Evolutionary conservation across 1,284 basidiomycete genomes (phyloP), one percentile per base, ranked within the genome.

Genomic region (Earliella scabrosa): DNA sequence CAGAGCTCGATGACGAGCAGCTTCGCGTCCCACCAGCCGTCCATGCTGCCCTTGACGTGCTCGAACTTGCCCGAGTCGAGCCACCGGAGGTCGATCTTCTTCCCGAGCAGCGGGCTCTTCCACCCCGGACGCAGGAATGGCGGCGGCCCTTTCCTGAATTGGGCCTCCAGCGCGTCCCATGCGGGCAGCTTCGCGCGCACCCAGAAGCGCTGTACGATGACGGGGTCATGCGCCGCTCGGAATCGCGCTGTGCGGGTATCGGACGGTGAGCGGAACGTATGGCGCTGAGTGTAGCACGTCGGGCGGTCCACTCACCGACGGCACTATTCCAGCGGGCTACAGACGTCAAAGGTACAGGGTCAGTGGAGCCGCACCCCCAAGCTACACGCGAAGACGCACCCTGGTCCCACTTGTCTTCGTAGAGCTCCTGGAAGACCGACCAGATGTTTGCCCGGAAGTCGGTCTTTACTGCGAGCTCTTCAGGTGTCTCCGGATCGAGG

Each of bases 321-420:
- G 69, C 65, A 18, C 59, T 52, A 38, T 68, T 64, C 69, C 69
- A 72, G 45, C 64, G 66, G 6, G 48, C 70, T 71, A 49, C 21
- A 24, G 13, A 31, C 18, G 38, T 31, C 39, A 41, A 13, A 11
- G 1, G 24, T 24, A 18, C 3, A 24, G 3, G n/a, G n/a, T n/a
- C 35, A 18, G 35, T 23, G 41, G 11, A 52, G 6, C n/a, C 18
- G 43, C 14, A 21, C 29, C 36, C 20, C 35, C 32, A 38, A 5
- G 26, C 31, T 8, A 18, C 11, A 18, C 8, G 8, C n/a, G 20
- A 6, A 23, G 21, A 50, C 61, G 36, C 27, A 69, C 70, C 64
- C 63, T 69, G 63, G 48, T 69, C 66, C 71, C 71, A 72, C 27
- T 61, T 66, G 54, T 69, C 68, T 48, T 69, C 71, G 52, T 72